Conservation (phyloP, 306 rosid genomes). For the Casuarina glauca region DNA sequence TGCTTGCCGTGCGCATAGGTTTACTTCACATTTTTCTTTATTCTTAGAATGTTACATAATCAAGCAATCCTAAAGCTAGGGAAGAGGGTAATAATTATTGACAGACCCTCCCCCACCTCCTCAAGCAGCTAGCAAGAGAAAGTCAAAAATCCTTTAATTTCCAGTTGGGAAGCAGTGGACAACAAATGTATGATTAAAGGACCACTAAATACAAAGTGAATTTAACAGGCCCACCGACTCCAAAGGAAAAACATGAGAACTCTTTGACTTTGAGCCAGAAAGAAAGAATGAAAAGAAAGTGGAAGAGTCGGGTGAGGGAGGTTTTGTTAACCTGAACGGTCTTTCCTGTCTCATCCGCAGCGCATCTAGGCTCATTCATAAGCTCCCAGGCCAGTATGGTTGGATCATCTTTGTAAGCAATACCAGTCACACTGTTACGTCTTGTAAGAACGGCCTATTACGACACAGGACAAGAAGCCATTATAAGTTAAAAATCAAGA, state of each 20-base stretch:
- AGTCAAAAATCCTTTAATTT: neutral
- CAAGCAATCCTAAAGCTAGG: neutral
- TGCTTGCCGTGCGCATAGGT: neutral
- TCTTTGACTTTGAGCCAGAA: neutral
- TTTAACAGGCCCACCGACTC: neutral
- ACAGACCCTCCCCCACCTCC: neutral
- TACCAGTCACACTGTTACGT: constrained; percentile 67
- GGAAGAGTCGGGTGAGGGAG: neutral
- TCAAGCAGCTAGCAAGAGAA: constrained; percentile 2
- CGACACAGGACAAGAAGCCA: neutral
- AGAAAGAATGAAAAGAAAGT: neutral
- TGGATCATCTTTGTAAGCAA: constrained; percentile 81
- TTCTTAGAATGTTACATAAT: neutral
- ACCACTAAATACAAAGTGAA: neutral
- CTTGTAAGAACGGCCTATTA: constrained; percentile 68
- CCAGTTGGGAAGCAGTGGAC: neutral
- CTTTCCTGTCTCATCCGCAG: constrained; percentile 73
- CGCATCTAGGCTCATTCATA: constrained; percentile 83
- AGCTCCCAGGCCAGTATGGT: constrained; percentile 99
- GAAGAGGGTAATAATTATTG: neutral
- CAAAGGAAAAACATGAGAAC: neutral
- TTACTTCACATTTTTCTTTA: neutral
- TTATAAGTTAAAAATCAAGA: neutral
- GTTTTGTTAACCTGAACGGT: constrained; percentile 61
- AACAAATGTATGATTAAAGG: neutral